Percentiles rank a stretch among this genome's conserved stretches.
phyloP scores from a whole-genome alignment of 2,329 filamentous ascomycete species.

The Emergomyces orientalis region DNA sequence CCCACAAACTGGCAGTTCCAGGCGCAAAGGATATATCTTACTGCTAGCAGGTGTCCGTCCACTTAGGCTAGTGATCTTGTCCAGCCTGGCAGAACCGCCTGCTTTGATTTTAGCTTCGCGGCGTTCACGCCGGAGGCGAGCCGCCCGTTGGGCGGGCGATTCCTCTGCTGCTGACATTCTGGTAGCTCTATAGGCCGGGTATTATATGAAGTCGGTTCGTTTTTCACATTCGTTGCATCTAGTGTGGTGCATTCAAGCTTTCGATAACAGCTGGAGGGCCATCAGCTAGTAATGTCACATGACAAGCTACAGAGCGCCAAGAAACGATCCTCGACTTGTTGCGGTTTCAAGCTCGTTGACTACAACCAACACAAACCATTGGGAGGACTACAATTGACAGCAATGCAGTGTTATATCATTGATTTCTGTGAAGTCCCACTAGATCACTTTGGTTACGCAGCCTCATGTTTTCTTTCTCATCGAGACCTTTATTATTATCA shows the following conservation, averaged over 20 bases:
- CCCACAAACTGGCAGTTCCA: not conserved
- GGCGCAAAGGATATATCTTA: slow-evolving; percentile 6
- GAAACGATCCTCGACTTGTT: no score
- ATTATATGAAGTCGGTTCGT: not conserved
- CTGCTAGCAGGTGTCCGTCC: slow-evolving; percentile 38
- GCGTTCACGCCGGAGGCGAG: slow-evolving; percentile 53
- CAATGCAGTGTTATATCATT: no score
- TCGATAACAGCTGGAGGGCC: not conserved
- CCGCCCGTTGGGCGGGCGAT: slow-evolving; percentile 42
- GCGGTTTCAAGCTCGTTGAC: no score
- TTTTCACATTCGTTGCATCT: not conserved
- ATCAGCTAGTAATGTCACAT: not conserved
- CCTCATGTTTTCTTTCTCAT: not conserved
- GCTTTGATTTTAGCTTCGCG: slow-evolving; percentile 54
- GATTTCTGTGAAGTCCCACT: no score
- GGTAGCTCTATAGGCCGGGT: not conserved
- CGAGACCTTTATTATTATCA: not conserved
- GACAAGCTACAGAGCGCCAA: no score
- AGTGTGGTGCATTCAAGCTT: not conserved
- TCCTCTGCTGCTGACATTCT: slow-evolving; percentile 34
- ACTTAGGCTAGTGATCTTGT: slow-evolving; percentile 53
- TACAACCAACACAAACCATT: no score
- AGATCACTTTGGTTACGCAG: no score
- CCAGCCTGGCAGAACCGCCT: slow-evolving; percentile 49
- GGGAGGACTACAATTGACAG: no score